Base-by-base conservation (phyloP, 2,329 filamentous ascomycete genomes). In the Paraphaeosphaeria sporulosa region DNA sequence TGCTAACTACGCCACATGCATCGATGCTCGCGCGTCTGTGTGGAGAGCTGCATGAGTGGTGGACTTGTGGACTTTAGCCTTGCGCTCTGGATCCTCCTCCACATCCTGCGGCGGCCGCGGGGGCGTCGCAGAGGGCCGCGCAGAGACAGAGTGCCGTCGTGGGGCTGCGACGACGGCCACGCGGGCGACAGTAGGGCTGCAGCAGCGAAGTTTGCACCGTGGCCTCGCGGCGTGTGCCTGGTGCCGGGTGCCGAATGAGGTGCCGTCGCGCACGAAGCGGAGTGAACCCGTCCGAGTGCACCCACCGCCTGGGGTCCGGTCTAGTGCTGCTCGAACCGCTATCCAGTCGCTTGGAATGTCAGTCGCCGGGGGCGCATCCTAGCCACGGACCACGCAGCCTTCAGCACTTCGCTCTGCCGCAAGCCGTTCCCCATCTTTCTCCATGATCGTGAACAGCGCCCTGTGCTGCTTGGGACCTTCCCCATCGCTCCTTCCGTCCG, bases 21-120 rank as follows among this genome's bases (percentile, higher is more conserved):
- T 42, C 21, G 44, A 30, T 27, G 52, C 53, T 43, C 57, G 48
- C 55, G 48, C 51, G 51, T 62, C 61, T 61, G 62, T 23, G 46
- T 9, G 57, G 54, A 49, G 47, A 27, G 36, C 40, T 55, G 58
- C 63, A 51, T 64, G 59, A 61, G 38, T 64, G 64, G 64, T 64
- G 62, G 64, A 62, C 46, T 27, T 6, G 25, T 27, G 25, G 25
- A 27, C 25, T 62, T 63, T 63, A 62, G 60, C 58, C 58, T 42
- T 27, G 52, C 10, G 52, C 13, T 17, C 36, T 30, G 27, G 53
- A 50, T 47, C 36, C 46, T 54, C 36, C 19, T 38, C 49, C 49
- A 15, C 48, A 30, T 51, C 12, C 30, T 17, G 23, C 23, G 15
- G 50, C 21, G 30, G 3, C n/a, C n/a, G n/a, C 2, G 34, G 8